Percentiles rank a stretch among this genome's conserved stretches.
Evolutionary conservation across 2,329 filamentous ascomycete species (phyloP).

Genomic region (Diaporthe aspalathi): DNA sequence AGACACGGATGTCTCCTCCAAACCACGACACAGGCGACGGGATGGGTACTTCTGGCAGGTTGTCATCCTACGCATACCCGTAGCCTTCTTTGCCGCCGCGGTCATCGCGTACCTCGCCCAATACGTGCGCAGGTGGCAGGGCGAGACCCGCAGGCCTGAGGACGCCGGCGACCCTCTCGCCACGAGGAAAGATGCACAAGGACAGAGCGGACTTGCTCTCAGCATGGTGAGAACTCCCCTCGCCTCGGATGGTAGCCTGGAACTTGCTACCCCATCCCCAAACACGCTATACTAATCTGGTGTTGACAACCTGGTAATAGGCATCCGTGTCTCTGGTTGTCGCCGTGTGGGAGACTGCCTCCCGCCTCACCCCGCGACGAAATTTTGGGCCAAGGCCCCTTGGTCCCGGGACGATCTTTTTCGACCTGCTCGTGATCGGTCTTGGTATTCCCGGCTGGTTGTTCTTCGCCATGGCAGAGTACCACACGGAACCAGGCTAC

Average conservation of each 20-base stretch:
- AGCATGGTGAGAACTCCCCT: neutral
- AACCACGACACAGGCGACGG: neutral
- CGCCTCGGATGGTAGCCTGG: no score
- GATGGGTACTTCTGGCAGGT: slow-evolving; percentile 15
- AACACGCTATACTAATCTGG: neutral
- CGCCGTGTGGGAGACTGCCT: neutral
- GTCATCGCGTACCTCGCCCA: neutral
- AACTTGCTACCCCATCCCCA: neutral
- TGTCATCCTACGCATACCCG: neutral
- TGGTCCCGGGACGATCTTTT: neutral
- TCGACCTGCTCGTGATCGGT: neutral
- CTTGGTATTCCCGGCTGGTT: slow-evolving; percentile 3
- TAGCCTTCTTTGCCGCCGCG: neutral
- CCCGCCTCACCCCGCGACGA: neutral
- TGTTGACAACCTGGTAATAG: neutral
- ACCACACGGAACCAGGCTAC: neutral
- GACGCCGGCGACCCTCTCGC: neutral
- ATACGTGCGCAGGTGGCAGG: neutral
- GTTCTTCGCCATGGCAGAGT: neutral
- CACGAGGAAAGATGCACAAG: neutral
- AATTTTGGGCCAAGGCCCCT: neutral
- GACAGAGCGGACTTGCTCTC: neutral
- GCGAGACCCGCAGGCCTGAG: neutral
- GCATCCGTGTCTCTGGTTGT: neutral
- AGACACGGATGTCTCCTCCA: neutral